A percentile compares a stretch with the other conserved stretches of the same genome.
Evolutionary conservation across 345 rosid species (phyloP).

Genomic region (Lagerstroemia speciosa): DNA sequence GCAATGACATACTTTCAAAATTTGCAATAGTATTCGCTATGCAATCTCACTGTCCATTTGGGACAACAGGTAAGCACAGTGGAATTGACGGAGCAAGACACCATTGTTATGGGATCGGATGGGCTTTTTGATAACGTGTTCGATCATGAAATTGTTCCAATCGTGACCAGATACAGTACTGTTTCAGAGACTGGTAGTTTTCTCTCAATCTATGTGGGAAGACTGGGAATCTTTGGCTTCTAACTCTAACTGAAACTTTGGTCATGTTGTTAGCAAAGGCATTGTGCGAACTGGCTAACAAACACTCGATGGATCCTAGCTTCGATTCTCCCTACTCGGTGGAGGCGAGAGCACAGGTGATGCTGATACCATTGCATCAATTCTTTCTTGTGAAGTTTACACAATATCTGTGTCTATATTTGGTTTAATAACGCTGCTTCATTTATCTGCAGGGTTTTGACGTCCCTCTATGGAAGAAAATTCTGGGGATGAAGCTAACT

Average conservation of each 20-base stretch:
- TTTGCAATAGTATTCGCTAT: not conserved
- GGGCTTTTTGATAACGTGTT: slow-evolving; percentile 87
- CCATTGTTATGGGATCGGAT: slow-evolving; percentile 75
- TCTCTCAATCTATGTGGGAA: slow-evolving; percentile 3
- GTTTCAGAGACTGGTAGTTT: slow-evolving; percentile 55
- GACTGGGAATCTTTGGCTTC: not conserved
- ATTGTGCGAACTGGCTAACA: slow-evolving; percentile 62
- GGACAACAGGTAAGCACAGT: slow-evolving; percentile 51
- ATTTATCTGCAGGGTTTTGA: slow-evolving; percentile 49
- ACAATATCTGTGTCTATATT: not conserved
- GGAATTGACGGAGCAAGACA: slow-evolving; percentile 55
- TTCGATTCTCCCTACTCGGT: slow-evolving; percentile 80
- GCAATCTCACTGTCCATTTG: slow-evolving; percentile 8
- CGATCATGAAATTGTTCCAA: slow-evolving; percentile 63
- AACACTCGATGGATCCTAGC: slow-evolving; percentile 48
- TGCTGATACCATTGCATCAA: too few relatives aligned
- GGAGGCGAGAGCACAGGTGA: slow-evolving; percentile 53
- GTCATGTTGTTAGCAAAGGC: slow-evolving; percentile 58
- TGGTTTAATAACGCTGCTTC: not conserved
- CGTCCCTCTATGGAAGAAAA: slow-evolving; percentile 79
- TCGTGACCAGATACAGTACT: slow-evolving; percentile 26
- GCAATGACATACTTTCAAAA: not conserved
- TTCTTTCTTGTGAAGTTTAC: not conserved
- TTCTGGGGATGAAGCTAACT: slow-evolving; percentile 69
- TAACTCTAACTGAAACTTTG: slow-evolving; percentile 5